A percentile compares a stretch with the other conserved stretches of the same genome.
Conservation (phyloP, 306 rosid genomes). For the Vigna angularis region DNA sequence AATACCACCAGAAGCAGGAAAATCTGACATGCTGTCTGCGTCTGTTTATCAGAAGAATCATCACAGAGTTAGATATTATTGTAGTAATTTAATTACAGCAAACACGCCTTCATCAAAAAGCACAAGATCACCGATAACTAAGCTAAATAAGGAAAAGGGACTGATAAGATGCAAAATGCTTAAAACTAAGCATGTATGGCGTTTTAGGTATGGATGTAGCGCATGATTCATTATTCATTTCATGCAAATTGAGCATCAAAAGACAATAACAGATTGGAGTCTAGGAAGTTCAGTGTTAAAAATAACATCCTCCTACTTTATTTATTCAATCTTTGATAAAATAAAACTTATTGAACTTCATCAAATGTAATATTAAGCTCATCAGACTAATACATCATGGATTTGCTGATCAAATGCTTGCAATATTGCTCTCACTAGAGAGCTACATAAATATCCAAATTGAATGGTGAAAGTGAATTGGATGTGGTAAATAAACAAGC, state of each 20-base stretch:
- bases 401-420: not conserved
- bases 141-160: constrained; percentile 15
- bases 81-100: constrained; percentile 14
- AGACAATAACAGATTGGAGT: constrained; percentile 6
- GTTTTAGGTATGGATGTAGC: constrained; percentile 19
- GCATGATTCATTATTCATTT: constrained; percentile 10
- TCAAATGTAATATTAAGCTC: constrained; percentile 9
- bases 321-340: not conserved
- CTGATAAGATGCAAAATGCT: not conserved
- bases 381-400: not conserved
- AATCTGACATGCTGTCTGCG: constrained; percentile 64
- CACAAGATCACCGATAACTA: constrained; percentile 10
- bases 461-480: constrained; percentile 16
- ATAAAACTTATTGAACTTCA: not conserved
- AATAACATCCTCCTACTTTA: constrained; percentile 4
- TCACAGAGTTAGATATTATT: constrained; percentile 37
- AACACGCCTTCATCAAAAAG: constrained; percentile 1
- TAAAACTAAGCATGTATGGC: not conserved
- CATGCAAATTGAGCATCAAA: constrained; percentile 31
- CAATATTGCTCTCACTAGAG: not conserved
- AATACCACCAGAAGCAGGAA: constrained; percentile 61
- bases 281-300: not conserved
- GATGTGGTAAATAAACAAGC: constrained; percentile 2
- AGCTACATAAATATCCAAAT: constrained; percentile 1
- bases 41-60: constrained; percentile 48